phyloP scores from a whole-genome alignment of 2,329 filamentous ascomycete species.

The Macrophomina pseudophaseolina region DNA sequence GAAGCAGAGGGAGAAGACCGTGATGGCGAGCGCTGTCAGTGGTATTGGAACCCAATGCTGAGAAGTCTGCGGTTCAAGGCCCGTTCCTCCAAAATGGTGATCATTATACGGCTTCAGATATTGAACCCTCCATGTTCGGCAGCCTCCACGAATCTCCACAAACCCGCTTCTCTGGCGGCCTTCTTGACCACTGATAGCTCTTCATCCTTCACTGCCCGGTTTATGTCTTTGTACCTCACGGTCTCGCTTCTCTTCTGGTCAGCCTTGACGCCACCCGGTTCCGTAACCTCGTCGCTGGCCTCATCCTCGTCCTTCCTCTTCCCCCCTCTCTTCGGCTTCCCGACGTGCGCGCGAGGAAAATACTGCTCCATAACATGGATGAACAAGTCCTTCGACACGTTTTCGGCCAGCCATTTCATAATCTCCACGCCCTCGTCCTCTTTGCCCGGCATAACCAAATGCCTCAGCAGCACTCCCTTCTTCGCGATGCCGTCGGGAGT shows the following conservation, averaged over 20 bases:
- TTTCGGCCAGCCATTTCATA: conserved; percentile 74
- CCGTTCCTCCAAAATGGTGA: too few relatives aligned
- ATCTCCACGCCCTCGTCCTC: conserved; percentile 76
- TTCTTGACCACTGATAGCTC: conserved; percentile 70
- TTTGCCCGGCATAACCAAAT: conserved; percentile 84
- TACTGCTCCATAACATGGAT: conserved; percentile 93
- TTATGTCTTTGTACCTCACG: conserved; percentile 77
- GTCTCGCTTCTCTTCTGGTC: conserved; percentile 44
- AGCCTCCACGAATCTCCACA: conserved; percentile 79
- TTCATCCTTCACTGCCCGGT: conserved; percentile 67
- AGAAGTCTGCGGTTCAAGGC: too few relatives aligned
- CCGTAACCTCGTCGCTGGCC: conserved; percentile 31
- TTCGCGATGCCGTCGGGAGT: conserved; percentile 81
- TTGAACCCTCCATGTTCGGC: conserved; percentile 63
- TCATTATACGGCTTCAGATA: conserved; percentile 31
- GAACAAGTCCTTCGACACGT: conserved; percentile 76
- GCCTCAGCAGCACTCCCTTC: conserved; percentile 74
- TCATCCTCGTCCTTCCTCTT: conserved; percentile 29
- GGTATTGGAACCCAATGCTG: too few relatives aligned
- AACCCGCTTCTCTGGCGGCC: conserved; percentile 71
- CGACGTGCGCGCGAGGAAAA: conserved; percentile 78
- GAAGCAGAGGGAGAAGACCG: too few relatives aligned
- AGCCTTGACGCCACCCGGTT: conserved; percentile 37
- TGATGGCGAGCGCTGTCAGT: too few relatives aligned
- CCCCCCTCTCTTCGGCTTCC: conserved; percentile 58